A percentile compares a stretch with the other conserved stretches of the same genome.
Conservation (phyloP, 2,329 filamentous ascomycete species). For the Septoria petroselini region DNA sequence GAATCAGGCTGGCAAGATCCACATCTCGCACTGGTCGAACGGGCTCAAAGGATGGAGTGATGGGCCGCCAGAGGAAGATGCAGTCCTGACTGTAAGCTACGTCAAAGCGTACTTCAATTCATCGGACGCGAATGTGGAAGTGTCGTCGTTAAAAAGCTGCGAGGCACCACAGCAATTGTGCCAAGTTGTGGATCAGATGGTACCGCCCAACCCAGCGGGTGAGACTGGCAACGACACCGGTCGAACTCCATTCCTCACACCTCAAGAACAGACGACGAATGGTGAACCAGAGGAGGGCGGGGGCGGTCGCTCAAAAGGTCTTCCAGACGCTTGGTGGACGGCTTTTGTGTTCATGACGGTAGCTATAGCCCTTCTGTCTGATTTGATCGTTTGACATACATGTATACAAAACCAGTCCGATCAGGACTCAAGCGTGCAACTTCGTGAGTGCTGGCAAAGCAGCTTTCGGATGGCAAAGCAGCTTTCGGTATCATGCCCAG, state of each 20-base stretch:
- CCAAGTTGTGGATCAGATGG: slow-evolving; percentile 23
- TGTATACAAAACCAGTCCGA: not conserved
- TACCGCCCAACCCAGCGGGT: slow-evolving; percentile 18
- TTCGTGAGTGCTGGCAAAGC: slow-evolving; percentile 48
- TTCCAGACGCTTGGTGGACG: slow-evolving; percentile 7
- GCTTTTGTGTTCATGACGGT: not conserved
- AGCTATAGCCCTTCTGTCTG: not conserved
- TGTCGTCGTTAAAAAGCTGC: not conserved
- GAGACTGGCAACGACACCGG: slow-evolving; percentile 19
- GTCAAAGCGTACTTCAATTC: slow-evolving; percentile 80
- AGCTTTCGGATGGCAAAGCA: too few species aligned
- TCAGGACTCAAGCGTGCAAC: slow-evolving; percentile 24
- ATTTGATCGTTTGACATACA: not conserved
- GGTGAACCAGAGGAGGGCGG: not conserved
- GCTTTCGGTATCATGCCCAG: too few species aligned
- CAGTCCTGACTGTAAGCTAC: slow-evolving; percentile 63
- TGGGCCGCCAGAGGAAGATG: slow-evolving; percentile 64
- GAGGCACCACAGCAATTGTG: slow-evolving; percentile 14
- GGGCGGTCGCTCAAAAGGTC: not conserved
- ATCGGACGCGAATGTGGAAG: slow-evolving; percentile 7
- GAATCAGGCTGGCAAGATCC: slow-evolving; percentile 59
- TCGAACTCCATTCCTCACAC: slow-evolving; percentile 22
- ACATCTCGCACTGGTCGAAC: slow-evolving; percentile 75
- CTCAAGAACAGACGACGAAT: not conserved
- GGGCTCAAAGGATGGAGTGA: slow-evolving; percentile 68